A percentile compares a stretch with the other conserved stretches of the same genome.
Conservation (phyloP, 345 rosid species). For the Jatropha curcas region DNA sequence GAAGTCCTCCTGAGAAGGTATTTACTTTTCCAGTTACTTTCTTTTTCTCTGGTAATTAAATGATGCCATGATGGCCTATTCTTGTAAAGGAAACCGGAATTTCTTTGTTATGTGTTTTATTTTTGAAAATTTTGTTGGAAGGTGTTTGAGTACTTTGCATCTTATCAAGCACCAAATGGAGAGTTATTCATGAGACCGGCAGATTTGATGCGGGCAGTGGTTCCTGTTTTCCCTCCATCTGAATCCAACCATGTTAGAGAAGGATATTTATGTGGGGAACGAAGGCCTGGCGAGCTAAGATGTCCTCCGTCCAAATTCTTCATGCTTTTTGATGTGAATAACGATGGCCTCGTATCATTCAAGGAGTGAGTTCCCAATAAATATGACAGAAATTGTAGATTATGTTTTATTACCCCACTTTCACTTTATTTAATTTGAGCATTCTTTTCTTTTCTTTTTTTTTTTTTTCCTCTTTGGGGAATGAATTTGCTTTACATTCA, state of each 20-base stretch:
- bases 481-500: slow-evolving; percentile 3
- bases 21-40: no score
- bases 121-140: slow-evolving; percentile 14
- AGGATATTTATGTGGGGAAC: slow-evolving; percentile 87
- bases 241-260: slow-evolving; percentile 83
- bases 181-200: slow-evolving; percentile 78
- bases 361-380: slow-evolving; percentile 66
- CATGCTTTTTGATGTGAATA: slow-evolving; percentile 83
- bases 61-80: no score
- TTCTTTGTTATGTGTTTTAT: no score
- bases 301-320: slow-evolving; percentile 80
- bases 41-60: no score
- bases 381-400: no score
- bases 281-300: slow-evolving; percentile 75
- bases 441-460: background rate
- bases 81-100: no score
- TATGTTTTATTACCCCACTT: no score
- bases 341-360: slow-evolving; percentile 84
- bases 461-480: background rate
- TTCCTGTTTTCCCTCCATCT: slow-evolving; percentile 95
- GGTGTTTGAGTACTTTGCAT: slow-evolving; percentile 94
- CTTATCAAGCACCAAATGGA: slow-evolving; percentile 51
- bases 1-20: slow-evolving; percentile 96
- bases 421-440: no score
- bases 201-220: slow-evolving; percentile 91